These are phyloP conservation scores for Nemophila menziesii DNA, from an alignment of 257 asterid genomes.

Conservation along the genomic window DNA sequence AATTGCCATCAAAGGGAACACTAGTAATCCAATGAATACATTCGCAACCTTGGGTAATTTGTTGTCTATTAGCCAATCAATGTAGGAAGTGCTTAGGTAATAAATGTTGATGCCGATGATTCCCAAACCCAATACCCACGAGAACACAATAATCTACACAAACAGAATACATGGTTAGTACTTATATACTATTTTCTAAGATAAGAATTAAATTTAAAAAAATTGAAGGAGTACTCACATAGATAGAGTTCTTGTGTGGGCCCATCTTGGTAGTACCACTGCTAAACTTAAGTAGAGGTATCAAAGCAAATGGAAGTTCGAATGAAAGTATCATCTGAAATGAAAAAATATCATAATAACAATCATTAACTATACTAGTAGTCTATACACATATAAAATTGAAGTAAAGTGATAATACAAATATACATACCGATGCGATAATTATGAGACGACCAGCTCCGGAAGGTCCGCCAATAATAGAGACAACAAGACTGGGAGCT, in stretches of 20 bases:
- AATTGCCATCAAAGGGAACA: conserved; percentile 62
- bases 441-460: conserved; percentile 83
- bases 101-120: conserved; percentile 82
- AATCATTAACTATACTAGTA: no score
- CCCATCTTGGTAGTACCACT: conserved; percentile 71
- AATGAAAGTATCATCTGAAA: conserved; percentile 84
- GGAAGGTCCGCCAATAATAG: conserved; percentile 74
- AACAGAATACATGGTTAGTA: neutral
- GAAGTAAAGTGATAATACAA: no score
- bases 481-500: conserved; percentile 69
- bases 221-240: conserved; percentile 30
- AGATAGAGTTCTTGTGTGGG: conserved; percentile 78
- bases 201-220: no score
- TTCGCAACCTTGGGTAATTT: conserved; percentile 53
- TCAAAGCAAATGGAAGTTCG: conserved; percentile 77
- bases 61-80: conserved; percentile 58
- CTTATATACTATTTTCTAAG: no score
- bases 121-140: conserved; percentile 73
- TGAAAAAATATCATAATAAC: no score
- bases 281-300: conserved; percentile 74
- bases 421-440: conserved; percentile 80
- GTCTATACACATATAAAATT: no score
- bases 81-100: conserved; percentile 53
- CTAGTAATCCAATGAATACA: conserved; percentile 54
- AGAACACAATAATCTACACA: conserved; percentile 71